Conservation (phyloP, 2,329 filamentous ascomycete species). For the Amylocarpus encephaloides region DNA sequence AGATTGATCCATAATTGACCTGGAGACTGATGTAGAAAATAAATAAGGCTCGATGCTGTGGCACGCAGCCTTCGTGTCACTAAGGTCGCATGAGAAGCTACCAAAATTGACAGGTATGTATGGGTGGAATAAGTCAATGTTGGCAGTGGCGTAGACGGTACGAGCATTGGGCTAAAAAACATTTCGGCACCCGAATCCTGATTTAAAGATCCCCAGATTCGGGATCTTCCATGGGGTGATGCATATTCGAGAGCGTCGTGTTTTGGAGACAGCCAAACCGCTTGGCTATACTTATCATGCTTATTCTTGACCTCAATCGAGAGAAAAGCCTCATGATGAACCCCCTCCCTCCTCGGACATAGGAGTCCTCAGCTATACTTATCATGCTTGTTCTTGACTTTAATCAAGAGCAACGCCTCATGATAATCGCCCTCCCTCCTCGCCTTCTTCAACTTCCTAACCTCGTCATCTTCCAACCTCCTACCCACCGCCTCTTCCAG, state of each 20-base stretch:
- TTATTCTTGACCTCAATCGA: constrained; percentile 88
- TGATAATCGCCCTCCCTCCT: constrained; percentile 84
- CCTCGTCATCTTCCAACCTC: constrained; percentile 75
- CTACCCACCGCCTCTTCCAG: constrained; percentile 76
- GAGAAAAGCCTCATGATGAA: constrained; percentile 81
- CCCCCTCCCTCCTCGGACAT: constrained; percentile 76
- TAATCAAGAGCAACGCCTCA: constrained; percentile 77
- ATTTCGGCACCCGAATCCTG: no score
- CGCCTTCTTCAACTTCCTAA: constrained; percentile 74
- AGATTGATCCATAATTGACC: no score
- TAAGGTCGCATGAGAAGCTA: no score
- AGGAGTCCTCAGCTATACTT: constrained; percentile 55
- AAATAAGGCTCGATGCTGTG: no score
- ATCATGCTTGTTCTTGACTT: constrained; percentile 89
- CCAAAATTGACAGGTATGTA: no score
- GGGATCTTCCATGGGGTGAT: neutral
- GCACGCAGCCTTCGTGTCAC: no score
- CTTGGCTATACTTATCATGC: constrained; percentile 72
- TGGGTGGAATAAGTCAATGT: no score
- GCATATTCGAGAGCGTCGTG: neutral
- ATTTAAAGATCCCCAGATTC: neutral
- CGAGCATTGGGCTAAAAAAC: no score
- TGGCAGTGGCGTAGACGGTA: no score
- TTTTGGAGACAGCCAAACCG: neutral
- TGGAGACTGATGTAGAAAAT: no score